Base-by-base conservation (phyloP, 768 basidiomycete species). In the Leccinum subgranulosum region DNA sequence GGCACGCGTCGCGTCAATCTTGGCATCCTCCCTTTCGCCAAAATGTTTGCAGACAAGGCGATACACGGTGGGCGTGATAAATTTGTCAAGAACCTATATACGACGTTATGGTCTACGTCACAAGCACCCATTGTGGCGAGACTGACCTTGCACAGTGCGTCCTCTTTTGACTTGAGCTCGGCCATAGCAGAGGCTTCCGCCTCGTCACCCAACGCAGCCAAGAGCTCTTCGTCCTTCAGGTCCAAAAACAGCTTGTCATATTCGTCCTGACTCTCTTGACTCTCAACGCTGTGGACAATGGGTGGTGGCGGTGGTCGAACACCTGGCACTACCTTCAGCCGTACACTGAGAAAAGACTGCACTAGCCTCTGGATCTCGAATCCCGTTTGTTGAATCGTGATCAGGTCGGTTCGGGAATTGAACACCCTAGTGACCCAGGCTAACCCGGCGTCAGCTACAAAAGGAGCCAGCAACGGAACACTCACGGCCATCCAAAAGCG, bases 231-330 rank as follows among this genome's bases (percentile, higher is more conserved):
- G 63, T 91, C 88, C 53, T 81, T 74, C 23, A 85, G 75, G 54
- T 87, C 83, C 49, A 87, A 72, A 58, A 84, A 81, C 41, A 86
- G 65, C 46, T 76, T 74, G 15, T 80, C 83, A 60, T 84, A 93
- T 53, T 87, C 84, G 55, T 92, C 90, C 65, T 94, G 90, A 60
- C 87, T 92, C 59, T 92, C 91, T 64, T 84, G 82, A 46, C 79
- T 80, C 36, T 81, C 81, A 17, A 60, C 15, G 47, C 59, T 34
- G 66, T 66, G 31, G 59, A 48, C 54, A 55, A 69, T 59, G 4
- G 66, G 57, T 6, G 72, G 77, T 28, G 72, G 68, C 0, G 77
- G 79, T 36, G 60, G 54, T 52, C 59, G 69, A 19, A 71, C 71
- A 47, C 55, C 64, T 10, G 84, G 84, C 27, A 88, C 62, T 29